These are phyloP conservation scores for Trichoderma virens DNA, from an alignment of 495 filamentous ascomycete species.

Conservation along the genomic window DNA sequence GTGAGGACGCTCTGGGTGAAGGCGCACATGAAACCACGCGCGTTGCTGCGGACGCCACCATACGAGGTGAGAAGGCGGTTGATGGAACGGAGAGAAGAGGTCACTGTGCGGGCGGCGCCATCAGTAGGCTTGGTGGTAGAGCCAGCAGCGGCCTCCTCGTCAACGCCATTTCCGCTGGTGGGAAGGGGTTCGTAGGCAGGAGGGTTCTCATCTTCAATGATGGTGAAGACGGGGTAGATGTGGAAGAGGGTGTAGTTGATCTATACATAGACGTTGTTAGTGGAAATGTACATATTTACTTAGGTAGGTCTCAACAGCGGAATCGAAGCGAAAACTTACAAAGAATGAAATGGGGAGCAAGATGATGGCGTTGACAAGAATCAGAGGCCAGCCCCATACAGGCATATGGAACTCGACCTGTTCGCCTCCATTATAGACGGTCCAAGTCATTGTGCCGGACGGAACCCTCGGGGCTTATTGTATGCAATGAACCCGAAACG, in stretches of 20 bases:
- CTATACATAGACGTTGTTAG: conserved; percentile 17
- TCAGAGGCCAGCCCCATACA: conserved; percentile 9
- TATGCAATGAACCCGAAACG: not conserved
- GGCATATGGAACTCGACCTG: conserved; percentile 10
- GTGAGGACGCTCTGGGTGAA: conserved; percentile 15
- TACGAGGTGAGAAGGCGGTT: conserved; percentile 28
- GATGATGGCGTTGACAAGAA: conserved; percentile 25
- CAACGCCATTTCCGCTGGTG: conserved; percentile 20
- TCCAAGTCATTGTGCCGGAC: conserved; percentile 1
- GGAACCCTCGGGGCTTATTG: not conserved
- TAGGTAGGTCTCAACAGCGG: too few species aligned
- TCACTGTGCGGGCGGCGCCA: conserved; percentile 25
- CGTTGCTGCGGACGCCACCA: conserved; percentile 30
- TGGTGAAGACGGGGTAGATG: conserved; percentile 37
- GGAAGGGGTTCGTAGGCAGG: conserved; percentile 36
- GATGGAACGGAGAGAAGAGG: conserved; percentile 35
- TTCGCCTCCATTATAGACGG: not conserved
- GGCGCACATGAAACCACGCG: conserved; percentile 32
- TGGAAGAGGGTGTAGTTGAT: conserved; percentile 31
- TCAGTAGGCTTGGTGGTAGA: not conserved
- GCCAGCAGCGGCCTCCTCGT: conserved; percentile 18
- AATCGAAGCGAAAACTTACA: conserved; percentile 20
- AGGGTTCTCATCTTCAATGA: conserved; percentile 43
- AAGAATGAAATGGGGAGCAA: conserved; percentile 32
- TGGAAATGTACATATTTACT: too few species aligned